Conservation (phyloP, 495 filamentous ascomycete species). For the Amniculicola lignicola region DNA sequence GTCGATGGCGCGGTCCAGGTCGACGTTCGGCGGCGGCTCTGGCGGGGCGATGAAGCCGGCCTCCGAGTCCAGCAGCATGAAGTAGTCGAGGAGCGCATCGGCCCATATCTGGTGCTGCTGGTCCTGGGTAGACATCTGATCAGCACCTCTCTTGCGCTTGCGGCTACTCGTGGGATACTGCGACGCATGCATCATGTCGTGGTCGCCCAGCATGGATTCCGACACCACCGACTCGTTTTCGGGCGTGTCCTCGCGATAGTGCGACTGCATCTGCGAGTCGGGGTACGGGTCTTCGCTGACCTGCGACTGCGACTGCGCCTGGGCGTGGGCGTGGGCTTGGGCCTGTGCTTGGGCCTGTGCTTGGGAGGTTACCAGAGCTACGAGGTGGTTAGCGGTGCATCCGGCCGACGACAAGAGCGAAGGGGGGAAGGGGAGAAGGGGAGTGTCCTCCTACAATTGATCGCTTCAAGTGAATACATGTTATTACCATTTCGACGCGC, state of each 20-base stretch:
- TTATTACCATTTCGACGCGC: slow-evolving; percentile 26
- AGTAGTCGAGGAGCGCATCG: slow-evolving; percentile 91
- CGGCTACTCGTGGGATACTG: slow-evolving; percentile 65
- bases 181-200: slow-evolving; percentile 65
- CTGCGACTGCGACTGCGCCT: slow-evolving; percentile 37
- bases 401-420: background rate
- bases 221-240: slow-evolving; percentile 77
- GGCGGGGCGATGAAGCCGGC: slow-evolving; percentile 66
- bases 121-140: slow-evolving; percentile 64
- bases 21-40: slow-evolving; percentile 74
- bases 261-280: slow-evolving; percentile 36
- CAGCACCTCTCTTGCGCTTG: slow-evolving; percentile 68
- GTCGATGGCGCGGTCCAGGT: slow-evolving; percentile 85
- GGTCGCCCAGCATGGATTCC: slow-evolving; percentile 77
- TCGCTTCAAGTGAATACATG: slow-evolving; percentile 17
- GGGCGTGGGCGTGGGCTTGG: too few species aligned
- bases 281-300: slow-evolving; percentile 58
- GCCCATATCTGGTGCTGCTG: slow-evolving; percentile 85
- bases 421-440: background rate
- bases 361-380: too few species aligned
- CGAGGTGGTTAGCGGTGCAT: slow-evolving; percentile 5
- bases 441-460: slow-evolving; percentile 22
- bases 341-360: too few species aligned
- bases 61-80: slow-evolving; percentile 73
- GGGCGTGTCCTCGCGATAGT: slow-evolving; percentile 73